These are phyloP conservation scores for Rhodomyrtus tomentosa DNA, from an alignment of 345 rosid species.

Conservation along the genomic window DNA sequence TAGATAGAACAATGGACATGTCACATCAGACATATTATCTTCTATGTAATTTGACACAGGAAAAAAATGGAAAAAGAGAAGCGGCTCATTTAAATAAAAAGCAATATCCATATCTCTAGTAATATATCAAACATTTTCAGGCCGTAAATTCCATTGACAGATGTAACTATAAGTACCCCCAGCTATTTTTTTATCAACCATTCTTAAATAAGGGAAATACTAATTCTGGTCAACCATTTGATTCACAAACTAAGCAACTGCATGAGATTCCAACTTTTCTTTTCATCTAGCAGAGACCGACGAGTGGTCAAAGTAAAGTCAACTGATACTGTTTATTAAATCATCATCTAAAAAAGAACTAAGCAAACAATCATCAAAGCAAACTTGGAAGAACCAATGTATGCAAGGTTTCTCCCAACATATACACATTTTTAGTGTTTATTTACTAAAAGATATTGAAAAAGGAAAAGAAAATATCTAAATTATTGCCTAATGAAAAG, in stretches of 20 bases:
- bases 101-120: not conserved
- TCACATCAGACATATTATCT: not conserved
- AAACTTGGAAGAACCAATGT: not conserved
- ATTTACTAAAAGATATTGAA: not conserved
- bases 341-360: not conserved
- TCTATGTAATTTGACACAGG: not conserved
- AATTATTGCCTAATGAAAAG: not conserved
- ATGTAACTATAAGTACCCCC: not conserved
- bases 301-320: not conserved
- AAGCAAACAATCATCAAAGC: not conserved
- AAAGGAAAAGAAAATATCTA: not conserved
- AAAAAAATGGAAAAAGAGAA: not conserved
- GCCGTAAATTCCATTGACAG: not conserved
- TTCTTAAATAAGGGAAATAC: not conserved
- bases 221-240: not conserved
- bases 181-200: not conserved
- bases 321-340: not conserved
- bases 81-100: not conserved
- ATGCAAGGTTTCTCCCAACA: not conserved
- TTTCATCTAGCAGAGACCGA: not conserved
- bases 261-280: not conserved
- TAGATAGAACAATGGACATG: not conserved
- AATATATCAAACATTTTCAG: not conserved
- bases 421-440: not conserved
- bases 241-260: not conserved